Percentiles rank a stretch among this genome's conserved stretches.
Evolutionary conservation across 805 yeast species (phyloP).

Genomic region (Saccharomyces jurei): DNA sequence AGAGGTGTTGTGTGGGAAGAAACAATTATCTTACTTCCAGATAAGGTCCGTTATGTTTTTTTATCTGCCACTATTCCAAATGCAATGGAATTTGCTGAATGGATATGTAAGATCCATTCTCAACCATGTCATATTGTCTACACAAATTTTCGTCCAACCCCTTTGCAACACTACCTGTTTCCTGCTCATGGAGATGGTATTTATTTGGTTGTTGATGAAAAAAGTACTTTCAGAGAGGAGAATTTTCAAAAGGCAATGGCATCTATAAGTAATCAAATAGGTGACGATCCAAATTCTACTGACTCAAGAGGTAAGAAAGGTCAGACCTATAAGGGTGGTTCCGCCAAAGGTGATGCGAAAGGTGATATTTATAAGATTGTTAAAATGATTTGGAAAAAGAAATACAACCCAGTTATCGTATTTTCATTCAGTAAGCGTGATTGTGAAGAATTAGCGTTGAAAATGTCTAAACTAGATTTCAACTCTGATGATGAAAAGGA

Average conservation of each 20-base stretch:
- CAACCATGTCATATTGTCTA: slow-evolving; percentile 99
- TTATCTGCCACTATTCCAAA: slow-evolving; percentile 95
- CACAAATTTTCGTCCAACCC: slow-evolving; percentile 98
- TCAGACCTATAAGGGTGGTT: slow-evolving; percentile 79
- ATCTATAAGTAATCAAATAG: slow-evolving; percentile 69
- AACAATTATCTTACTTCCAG: slow-evolving; percentile 90
- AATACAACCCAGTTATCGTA: slow-evolving; percentile 95
- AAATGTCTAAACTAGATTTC: slow-evolving; percentile 92
- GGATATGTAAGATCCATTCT: slow-evolving; percentile 90
- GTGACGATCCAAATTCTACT: slow-evolving; percentile 69
- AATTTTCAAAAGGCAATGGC: slow-evolving; percentile 98
- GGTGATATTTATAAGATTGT: slow-evolving; percentile 94
- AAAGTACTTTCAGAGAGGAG: slow-evolving; percentile 91
- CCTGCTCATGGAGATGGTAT: slow-evolving; percentile 99
- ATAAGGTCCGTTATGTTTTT: slow-evolving; percentile 89
- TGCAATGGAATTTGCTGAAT: slow-evolving; percentile 96
- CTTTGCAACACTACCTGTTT: slow-evolving; percentile 91
- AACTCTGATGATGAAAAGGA: slow-evolving; percentile 91
- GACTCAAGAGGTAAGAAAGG: slow-evolving; percentile 63
- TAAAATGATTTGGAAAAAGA: slow-evolving; percentile 94
- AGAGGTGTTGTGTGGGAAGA: slow-evolving; percentile 99
- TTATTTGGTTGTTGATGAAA: slow-evolving; percentile 94
- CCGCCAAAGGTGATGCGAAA: slow-evolving; percentile 48
- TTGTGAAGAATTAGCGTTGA: slow-evolving; percentile 88
- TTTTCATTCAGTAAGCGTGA: slow-evolving; percentile 97